phyloP scores from a whole-genome alignment of 2,329 filamentous ascomycete species.

The Thermoascus crustaceus region DNA sequence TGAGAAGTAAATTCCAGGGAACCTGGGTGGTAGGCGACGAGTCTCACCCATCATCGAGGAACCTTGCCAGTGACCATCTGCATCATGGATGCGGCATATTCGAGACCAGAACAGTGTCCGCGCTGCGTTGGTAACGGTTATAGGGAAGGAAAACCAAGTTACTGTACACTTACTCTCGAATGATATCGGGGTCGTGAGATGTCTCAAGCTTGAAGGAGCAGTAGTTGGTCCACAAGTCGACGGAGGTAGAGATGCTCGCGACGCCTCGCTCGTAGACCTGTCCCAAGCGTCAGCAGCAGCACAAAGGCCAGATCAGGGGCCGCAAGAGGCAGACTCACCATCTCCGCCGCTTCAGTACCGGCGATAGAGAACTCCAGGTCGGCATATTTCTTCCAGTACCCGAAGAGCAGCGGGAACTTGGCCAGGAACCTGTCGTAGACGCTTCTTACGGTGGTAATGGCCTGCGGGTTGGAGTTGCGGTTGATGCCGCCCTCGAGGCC shows the following conservation, averaged over 20 bases:
- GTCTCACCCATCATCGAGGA: conserved; percentile 55
- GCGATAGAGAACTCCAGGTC: conserved; percentile 95
- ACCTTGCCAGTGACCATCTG: conserved; percentile 29
- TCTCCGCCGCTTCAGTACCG: conserved; percentile 92
- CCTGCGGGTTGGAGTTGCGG: conserved; percentile 90
- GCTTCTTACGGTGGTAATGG: conserved; percentile 77
- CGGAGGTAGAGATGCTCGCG: conserved; percentile 83
- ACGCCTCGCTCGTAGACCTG: conserved; percentile 93
- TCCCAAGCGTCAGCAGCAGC: conserved; percentile 3
- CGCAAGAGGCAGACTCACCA: conserved; percentile 51
- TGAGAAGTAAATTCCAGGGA: conserved; percentile 43
- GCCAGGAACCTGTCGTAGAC: conserved; percentile 87
- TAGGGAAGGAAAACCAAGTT: conserved; percentile 58
- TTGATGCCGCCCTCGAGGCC: conserved; percentile 86
- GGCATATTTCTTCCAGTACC: conserved; percentile 99
- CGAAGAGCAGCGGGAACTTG: conserved; percentile 92
- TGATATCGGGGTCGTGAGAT: conserved; percentile 84
- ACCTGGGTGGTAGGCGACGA: conserved; percentile 48
- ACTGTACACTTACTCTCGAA: conserved; percentile 96
- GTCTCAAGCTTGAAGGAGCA: conserved; percentile 98
- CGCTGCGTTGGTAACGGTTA: conserved; percentile 37
- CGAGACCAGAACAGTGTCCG: conserved; percentile 27
- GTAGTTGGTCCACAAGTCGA: conserved; percentile 96
- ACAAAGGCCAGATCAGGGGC: conserved; percentile 3
- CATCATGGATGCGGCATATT: conserved; percentile 28